These are phyloP conservation scores for Pythium apleroticum DNA, from an alignment of 352 stramenopile genomes.

Conservation along the genomic window DNA sequence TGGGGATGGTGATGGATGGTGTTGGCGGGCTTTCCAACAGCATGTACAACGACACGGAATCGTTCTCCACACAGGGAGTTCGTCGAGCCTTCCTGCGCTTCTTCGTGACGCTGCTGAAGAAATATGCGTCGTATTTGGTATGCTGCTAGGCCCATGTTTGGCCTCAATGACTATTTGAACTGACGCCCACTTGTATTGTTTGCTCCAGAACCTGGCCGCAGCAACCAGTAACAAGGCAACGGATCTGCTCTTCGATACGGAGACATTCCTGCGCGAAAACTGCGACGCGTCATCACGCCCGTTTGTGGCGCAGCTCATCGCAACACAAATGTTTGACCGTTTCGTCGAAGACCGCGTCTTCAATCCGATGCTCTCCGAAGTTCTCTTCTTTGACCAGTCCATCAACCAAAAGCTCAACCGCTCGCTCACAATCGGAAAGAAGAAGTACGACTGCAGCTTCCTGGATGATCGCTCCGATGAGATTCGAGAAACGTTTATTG, in stretches of 20 bases:
- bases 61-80: slow-evolving; percentile 65
- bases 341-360: slow-evolving; percentile 81
- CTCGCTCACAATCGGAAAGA: slow-evolving; percentile 69
- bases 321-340: slow-evolving; percentile 83
- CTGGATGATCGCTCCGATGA: slow-evolving; percentile 73
- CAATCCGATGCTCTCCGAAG: slow-evolving; percentile 59
- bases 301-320: slow-evolving; percentile 64
- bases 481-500: slow-evolving; percentile 84
- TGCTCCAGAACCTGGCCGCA: slow-evolving; percentile 12
- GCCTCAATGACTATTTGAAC: neutral
- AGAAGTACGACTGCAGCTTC: slow-evolving; percentile 85
- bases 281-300: slow-evolving; percentile 52
- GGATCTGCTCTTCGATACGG: slow-evolving; percentile 54
- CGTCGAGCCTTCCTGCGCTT: slow-evolving; percentile 79
- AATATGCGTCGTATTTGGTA: slow-evolving; percentile 79
- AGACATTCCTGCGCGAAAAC: slow-evolving; percentile 71
- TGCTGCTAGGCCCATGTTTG: neutral
- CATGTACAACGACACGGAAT: slow-evolving; percentile 63
- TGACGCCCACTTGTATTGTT: neutral
- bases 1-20: slow-evolving; percentile 29
- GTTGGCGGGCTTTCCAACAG: slow-evolving; percentile 58
- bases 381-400: slow-evolving; percentile 85
- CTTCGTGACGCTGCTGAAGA: slow-evolving; percentile 81
- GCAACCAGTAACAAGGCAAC: slow-evolving; percentile 34
- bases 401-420: slow-evolving; percentile 88